Evolutionary conservation across 2,329 filamentous ascomycete species (phyloP), one percentile per base, ranked within the genome.

Genomic region (Chaetomiaceae sp.): DNA sequence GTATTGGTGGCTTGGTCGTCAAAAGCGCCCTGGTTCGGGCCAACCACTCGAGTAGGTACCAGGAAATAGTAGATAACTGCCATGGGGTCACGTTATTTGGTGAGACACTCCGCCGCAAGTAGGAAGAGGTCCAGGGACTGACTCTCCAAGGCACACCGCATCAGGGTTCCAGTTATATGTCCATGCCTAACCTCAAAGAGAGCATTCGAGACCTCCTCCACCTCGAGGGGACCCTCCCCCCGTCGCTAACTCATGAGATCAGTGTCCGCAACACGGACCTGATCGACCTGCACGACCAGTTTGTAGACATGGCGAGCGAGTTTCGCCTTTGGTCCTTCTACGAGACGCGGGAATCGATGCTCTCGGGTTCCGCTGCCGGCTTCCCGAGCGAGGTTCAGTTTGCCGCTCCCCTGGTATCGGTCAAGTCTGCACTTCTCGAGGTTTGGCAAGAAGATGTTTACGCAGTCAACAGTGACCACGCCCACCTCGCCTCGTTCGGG

Each of bases 291-390:
- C 76, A 83, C 16, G 77, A 82, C 3, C 72, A 75, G 37, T 85
- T 85, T 61, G 75, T 75, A 43, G 71, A 77, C 3, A 73, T 81
- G 5, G 75, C 80, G 0, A 76, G 77, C 32, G 82, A 85, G 51
- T 70, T 84, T 46, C 76, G 75, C 6, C 71, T 85, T 11, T 85
- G 81, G 80, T 82, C 80, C 0, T 78, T 84, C 36, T 80, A 84
- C 54, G 82, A 85, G 60, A 85, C 80, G 0, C 74, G 80, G 7
- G 81, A 84, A 62, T 83, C 81, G 1, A 73, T 75, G 1, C 68
- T 84, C 4, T 77, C 77, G 0, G 75, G 75, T 0, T 62, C 69
- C 2, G 71, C 69, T 1, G 62, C 65, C 4, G 61, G 65, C 0
- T 63, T 69, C 3, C 63, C 65, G 1, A 66, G 68, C 4, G 76